These are phyloP conservation scores for Ogataea trehaloabstinens DNA, from an alignment of 805 yeast species.

Conservation along the genomic window DNA sequence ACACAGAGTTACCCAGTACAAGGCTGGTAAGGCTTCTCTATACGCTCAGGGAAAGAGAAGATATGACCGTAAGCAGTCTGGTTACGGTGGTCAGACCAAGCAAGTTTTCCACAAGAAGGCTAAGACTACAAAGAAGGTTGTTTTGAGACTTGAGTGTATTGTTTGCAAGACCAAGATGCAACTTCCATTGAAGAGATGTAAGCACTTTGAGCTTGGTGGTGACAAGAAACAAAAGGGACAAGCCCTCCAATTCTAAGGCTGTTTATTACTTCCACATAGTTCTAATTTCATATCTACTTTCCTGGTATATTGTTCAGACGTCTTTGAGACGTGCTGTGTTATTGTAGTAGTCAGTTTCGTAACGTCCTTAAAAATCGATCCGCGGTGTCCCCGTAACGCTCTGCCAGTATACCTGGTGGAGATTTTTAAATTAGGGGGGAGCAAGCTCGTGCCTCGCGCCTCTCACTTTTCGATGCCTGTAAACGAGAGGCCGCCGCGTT, in stretches of 20 bases:
- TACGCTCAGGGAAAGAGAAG: constrained; percentile 99
- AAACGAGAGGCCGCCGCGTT: no score
- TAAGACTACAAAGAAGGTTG: constrained; percentile 99
- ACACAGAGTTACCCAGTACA: constrained; percentile 99
- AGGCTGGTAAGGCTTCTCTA: constrained; percentile 99
- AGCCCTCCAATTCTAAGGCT: constrained; percentile 94
- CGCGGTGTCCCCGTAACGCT: no score
- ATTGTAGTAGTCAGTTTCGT: no score
- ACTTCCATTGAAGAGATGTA: constrained; percentile 98
- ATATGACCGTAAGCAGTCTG: constrained; percentile 99
- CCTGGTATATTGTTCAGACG: background rate
- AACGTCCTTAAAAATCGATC: no score
- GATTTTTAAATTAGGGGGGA: no score
- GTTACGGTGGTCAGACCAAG: constrained; percentile 99
- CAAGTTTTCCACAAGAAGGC: constrained; percentile 99
- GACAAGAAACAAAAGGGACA: constrained; percentile 99
- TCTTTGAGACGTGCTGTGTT: background rate
- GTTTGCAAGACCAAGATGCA: constrained; percentile 98
- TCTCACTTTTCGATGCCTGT: no score
- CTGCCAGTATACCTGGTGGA: no score
- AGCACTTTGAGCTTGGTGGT: constrained; percentile 99
- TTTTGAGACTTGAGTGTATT: constrained; percentile 98
- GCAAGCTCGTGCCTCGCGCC: no score
- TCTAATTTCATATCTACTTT: background rate
- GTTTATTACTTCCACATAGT: constrained; percentile 2